phyloP scores from a whole-genome alignment of 2,329 filamentous ascomycete species.

The Scedosporium dehoogii region DNA sequence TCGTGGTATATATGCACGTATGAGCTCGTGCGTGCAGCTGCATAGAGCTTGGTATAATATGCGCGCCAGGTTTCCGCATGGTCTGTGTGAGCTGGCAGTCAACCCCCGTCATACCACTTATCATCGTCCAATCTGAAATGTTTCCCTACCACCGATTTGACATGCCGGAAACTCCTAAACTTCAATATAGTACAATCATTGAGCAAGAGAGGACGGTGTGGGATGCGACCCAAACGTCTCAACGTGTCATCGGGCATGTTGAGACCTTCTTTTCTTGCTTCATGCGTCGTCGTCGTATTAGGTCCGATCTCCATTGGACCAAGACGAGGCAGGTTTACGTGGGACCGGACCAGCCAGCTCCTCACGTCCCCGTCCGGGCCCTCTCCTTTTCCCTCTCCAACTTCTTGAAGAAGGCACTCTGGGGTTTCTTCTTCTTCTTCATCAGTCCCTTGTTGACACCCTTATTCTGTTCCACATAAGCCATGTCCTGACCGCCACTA shows the following conservation, averaged over 20 bases:
- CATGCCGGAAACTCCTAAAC: not conserved
- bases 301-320: not conserved
- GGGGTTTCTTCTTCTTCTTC: conserved; percentile 30
- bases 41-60: not conserved
- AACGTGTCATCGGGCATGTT: not conserved
- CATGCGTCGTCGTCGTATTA: not conserved
- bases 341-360: not conserved
- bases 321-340: not conserved
- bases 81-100: not conserved
- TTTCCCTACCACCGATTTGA: not conserved
- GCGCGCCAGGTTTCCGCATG: not conserved
- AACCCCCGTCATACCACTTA: not conserved
- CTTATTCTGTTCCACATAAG: conserved; percentile 81
- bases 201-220: not conserved
- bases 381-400: conserved; percentile 27
- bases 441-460: conserved; percentile 43
- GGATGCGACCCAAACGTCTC: not conserved
- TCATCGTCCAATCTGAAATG: not conserved
- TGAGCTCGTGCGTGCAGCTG: not conserved
- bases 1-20: not conserved
- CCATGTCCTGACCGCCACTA: conserved; percentile 91
- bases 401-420: conserved; percentile 31
- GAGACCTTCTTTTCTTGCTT: not conserved
- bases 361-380: conserved; percentile 6
- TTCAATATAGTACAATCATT: not conserved